Evolutionary conservation across 805 yeast genomes (phyloP).

Genomic region (Yamadazyma phyllophila): DNA sequence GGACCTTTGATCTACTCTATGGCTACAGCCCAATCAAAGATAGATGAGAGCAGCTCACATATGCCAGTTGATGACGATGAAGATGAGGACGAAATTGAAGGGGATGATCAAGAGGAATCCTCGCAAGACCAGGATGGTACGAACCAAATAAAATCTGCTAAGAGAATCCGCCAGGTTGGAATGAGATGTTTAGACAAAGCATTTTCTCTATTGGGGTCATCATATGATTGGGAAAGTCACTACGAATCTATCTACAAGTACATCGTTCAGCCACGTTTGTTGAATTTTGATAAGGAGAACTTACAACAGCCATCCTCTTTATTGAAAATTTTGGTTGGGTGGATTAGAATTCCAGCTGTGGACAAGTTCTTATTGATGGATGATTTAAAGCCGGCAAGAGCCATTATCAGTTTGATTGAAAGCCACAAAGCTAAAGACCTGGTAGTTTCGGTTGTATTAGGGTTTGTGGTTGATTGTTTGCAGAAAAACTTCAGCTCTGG

Average conservation of each 20-base stretch:
- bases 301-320: constrained; percentile 80
- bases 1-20: constrained; percentile 58
- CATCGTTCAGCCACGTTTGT: constrained; percentile 64
- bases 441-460: constrained; percentile 56
- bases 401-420: constrained; percentile 54
- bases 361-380: constrained; percentile 54
- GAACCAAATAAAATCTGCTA: constrained; percentile 43
- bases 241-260: constrained; percentile 49
- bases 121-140: constrained; percentile 9
- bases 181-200: constrained; percentile 60
- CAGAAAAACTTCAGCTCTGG: constrained; percentile 34
- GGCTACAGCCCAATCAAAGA: constrained; percentile 45
- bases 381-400: constrained; percentile 50
- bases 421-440: constrained; percentile 62
- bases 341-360: constrained; percentile 47
- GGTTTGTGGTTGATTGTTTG: constrained; percentile 50
- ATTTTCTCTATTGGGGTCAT: constrained; percentile 51
- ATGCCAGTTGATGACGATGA: constrained; percentile 6
- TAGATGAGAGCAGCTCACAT: background rate
- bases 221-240: constrained; percentile 54
- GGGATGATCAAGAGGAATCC: constrained; percentile 15
- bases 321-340: constrained; percentile 58
- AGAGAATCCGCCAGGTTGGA: constrained; percentile 63
- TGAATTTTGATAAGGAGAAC: constrained; percentile 69
- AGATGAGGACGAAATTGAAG: constrained; percentile 6